These are phyloP conservation scores for Allomyces macrogynus DNA, from an alignment of 192 early-diverging fungal species.

Conservation along the genomic window DNA sequence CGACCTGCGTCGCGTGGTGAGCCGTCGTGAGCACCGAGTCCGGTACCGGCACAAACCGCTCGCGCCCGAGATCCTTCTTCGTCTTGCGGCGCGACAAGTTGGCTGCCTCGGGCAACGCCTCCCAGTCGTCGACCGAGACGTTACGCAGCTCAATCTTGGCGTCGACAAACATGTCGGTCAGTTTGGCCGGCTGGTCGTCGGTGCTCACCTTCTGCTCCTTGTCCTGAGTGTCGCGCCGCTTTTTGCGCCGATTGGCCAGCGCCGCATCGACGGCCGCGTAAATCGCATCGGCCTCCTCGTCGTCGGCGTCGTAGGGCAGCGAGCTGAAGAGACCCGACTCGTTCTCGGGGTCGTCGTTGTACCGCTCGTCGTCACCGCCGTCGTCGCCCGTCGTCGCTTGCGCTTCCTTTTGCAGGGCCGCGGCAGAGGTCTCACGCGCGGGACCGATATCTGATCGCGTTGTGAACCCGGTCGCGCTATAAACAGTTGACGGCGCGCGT, in stretches of 20 bases:
- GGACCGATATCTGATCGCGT: conserved; percentile 96
- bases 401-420: conserved; percentile 16
- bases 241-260: conserved; percentile 69
- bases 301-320: conserved; percentile 80
- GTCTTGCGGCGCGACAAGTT: conserved; percentile 10
- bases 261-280: conserved; percentile 73
- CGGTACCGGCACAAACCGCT: conserved; percentile 24
- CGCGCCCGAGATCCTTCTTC: conserved; percentile 12
- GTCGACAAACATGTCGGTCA: conserved; percentile 77
- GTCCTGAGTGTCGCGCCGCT: conserved; percentile 52
- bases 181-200: conserved; percentile 51
- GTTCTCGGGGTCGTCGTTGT: conserved; percentile 71
- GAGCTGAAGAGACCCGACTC: conserved; percentile 76
- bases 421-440: conserved; percentile 36
- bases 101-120: conserved; percentile 29
- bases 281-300: conserved; percentile 90
- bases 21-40: conserved; percentile 33
- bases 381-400: conserved; percentile 29
- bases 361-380: conserved; percentile 52
- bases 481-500: not conserved
- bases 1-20: conserved; percentile 4
- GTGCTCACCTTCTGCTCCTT: conserved; percentile 40
- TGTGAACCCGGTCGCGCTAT: conserved; percentile 82
- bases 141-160: conserved; percentile 61
- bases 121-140: conserved; percentile 79